A percentile compares a stretch with the other conserved stretches of the same genome.
These are phyloP conservation scores for Cylindrotheca closterium DNA, from an alignment of 108 stramenopile species.

Conservation along the genomic window DNA sequence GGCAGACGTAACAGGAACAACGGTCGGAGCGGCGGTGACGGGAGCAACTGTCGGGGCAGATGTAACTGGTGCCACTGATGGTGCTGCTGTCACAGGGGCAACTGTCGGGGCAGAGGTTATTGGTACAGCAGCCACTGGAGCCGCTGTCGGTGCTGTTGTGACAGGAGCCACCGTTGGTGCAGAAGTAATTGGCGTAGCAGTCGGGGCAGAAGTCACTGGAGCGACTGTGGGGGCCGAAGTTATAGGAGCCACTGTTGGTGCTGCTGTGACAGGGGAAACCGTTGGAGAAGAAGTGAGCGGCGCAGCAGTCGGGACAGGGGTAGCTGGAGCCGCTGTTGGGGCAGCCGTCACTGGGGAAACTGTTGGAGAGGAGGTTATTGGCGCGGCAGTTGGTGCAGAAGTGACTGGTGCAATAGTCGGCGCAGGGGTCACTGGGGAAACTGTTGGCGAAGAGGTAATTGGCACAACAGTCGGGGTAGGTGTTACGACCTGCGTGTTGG, in stretches of 20 bases:
- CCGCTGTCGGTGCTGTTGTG: background rate
- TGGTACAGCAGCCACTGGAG: background rate
- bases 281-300: background rate
- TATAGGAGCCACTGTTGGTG: background rate
- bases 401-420: background rate
- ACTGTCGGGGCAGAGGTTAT: background rate
- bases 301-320: background rate
- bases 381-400: background rate
- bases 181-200: background rate
- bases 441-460: background rate
- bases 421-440: background rate
- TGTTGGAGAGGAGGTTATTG: background rate
- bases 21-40: background rate
- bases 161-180: background rate
- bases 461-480: background rate
- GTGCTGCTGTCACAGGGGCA: conserved; percentile 2
- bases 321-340: background rate
- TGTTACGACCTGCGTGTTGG: no score
- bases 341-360: background rate
- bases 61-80: conserved; percentile 1
- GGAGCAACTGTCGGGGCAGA: background rate
- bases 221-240: background rate
- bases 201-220: background rate
- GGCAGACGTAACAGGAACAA: background rate
- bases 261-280: background rate